Percentiles rank a stretch among this genome's conserved stretches.
These are phyloP conservation scores for Ceratobasidium sp. DNA, from an alignment of 1,284 basidiomycete genomes.

Conservation along the genomic window DNA sequence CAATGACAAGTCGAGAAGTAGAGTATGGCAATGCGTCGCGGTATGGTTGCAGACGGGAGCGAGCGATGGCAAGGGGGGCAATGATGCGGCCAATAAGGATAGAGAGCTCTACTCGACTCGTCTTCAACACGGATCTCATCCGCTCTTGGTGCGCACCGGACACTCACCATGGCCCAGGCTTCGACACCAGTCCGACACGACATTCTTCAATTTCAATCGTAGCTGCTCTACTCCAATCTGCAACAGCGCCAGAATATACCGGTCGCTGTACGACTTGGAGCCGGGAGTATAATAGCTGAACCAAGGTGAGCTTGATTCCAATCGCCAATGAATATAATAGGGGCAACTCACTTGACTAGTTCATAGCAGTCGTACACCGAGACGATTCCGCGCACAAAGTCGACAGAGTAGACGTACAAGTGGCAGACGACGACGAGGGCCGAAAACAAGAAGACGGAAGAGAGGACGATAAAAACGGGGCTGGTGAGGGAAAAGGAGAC, in stretches of 20 bases:
- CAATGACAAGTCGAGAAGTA: background rate
- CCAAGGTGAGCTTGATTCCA: background rate
- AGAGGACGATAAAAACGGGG: background rate
- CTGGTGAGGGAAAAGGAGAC: background rate
- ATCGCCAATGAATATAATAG: background rate
- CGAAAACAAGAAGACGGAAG: background rate
- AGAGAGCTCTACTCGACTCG: too few relatives aligned
- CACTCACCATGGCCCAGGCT: background rate
- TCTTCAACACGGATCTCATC: too few relatives aligned
- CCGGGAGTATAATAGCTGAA: background rate
- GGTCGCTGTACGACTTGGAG: background rate
- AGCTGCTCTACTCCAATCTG: background rate
- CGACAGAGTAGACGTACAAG: too few relatives aligned
- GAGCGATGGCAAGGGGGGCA: too few relatives aligned
- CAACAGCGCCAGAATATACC: too few relatives aligned
- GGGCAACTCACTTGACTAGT: conserved; percentile 3
- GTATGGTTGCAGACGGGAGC: background rate
- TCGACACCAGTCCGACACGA: background rate
- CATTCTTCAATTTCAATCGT: background rate
- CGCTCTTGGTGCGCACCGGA: too few relatives aligned
- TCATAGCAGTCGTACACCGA: background rate
- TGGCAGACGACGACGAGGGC: background rate
- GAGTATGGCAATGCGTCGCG: background rate
- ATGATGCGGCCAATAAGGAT: too few relatives aligned
- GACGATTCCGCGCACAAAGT: background rate